A percentile compares a stretch with the other conserved stretches of the same genome.
These are phyloP conservation scores for Gloeophyllum trabeum DNA, from an alignment of 768 basidiomycete species.

Conservation along the genomic window DNA sequence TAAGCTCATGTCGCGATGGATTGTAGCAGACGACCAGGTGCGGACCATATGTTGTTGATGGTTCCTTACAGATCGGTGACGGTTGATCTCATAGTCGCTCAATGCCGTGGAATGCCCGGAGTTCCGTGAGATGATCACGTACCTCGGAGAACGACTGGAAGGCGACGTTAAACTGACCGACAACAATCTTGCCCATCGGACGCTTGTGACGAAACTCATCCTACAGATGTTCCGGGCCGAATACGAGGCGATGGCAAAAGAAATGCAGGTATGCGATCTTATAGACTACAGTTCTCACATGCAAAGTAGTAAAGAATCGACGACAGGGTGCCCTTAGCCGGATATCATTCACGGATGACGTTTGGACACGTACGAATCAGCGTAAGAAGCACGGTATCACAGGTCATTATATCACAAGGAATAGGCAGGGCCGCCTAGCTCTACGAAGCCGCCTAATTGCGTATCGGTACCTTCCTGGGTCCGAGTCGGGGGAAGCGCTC, in stretches of 20 bases:
- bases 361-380: not conserved
- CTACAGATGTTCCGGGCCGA: not conserved
- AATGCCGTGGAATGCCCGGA: slow-evolving; percentile 5
- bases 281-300: not conserved
- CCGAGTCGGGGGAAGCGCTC: not conserved
- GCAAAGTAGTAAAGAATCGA: not conserved
- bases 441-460: not conserved
- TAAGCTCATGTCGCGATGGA: slow-evolving; percentile 11
- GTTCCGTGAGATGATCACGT: slow-evolving; percentile 6
- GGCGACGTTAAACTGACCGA: too few relatives aligned
- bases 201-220: too few relatives aligned
- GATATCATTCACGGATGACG: not conserved
- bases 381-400: not conserved
- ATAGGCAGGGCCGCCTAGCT: not conserved
- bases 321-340: not conserved
- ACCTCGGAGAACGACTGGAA: too few relatives aligned
- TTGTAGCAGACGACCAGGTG: slow-evolving; percentile 7
- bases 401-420: not conserved
- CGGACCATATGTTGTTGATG: not conserved
- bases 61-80: not conserved
- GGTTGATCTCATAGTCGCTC: slow-evolving; percentile 1
- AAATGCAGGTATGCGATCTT: slow-evolving; percentile 1
- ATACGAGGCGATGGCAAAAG: not conserved
- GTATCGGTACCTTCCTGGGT: not conserved
- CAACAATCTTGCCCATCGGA: too few relatives aligned